Conservation (phyloP, 2,329 filamentous ascomycete genomes). For the Incumbomyces lentus region DNA sequence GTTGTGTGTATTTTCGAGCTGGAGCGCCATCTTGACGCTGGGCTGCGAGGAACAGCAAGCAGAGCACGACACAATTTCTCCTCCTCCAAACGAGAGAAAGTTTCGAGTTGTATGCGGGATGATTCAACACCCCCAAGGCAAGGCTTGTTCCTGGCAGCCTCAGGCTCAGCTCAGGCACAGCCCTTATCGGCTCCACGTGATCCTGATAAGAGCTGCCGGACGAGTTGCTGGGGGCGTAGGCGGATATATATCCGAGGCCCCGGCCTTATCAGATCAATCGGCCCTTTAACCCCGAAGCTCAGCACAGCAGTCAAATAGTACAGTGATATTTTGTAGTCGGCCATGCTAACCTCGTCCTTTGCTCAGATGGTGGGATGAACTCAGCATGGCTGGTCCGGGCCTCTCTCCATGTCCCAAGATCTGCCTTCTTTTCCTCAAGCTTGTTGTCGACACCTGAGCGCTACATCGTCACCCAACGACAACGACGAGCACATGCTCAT, state of each 20-base stretch:
- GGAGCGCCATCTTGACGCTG: constrained; percentile 5
- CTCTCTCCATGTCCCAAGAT: neutral
- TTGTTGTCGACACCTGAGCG: constrained; percentile 47
- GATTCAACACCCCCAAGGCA: too few relatives aligned
- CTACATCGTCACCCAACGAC: constrained; percentile 45
- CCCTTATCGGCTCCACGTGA: too few relatives aligned
- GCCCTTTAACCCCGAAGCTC: too few relatives aligned
- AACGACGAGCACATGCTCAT: constrained; percentile 23
- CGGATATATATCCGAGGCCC: too few relatives aligned
- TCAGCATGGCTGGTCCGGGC: constrained; percentile 4
- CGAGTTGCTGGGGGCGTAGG: too few relatives aligned
- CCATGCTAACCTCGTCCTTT: neutral
- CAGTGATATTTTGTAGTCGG: too few relatives aligned
- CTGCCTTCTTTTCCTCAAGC: neutral
- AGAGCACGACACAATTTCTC: constrained; percentile 17
- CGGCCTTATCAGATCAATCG: too few relatives aligned
- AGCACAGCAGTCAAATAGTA: too few relatives aligned
- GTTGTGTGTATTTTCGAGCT: constrained; percentile 60
- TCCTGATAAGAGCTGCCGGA: too few relatives aligned
- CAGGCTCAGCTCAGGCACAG: too few relatives aligned
- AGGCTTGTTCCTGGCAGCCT: too few relatives aligned
- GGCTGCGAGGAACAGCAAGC: constrained; percentile 12
- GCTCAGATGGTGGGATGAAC: constrained; percentile 3
- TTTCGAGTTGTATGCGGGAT: constrained; percentile 17
- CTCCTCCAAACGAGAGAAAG: constrained; percentile 4